Evolutionary conservation across 2,329 filamentous ascomycete genomes (phyloP), one percentile per base, ranked within the genome.

Genomic region (Talaromyces funiculosus): DNA sequence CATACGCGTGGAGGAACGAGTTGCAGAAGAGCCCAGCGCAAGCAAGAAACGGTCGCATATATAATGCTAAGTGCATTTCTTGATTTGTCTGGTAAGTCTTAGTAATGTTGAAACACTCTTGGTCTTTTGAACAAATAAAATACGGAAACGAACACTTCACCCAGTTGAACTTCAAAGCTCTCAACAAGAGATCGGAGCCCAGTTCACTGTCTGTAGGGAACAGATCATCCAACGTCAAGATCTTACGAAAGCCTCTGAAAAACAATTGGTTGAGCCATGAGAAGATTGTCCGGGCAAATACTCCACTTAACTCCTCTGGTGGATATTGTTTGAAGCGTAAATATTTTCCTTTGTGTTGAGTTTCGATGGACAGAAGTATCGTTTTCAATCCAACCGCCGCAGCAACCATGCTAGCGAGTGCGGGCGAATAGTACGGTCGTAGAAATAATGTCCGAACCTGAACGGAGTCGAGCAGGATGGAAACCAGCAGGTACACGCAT

Each of bases 201-300:
- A 81, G 62, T 58, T 77, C 67, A 59, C 78, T 77, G 61, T 82
- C 80, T 35, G 81, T 67, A 0, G 69, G 63, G 61, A 71, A 75
- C 4, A 81, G 68, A 57, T 81, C 77, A 8, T 77, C 72, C 0
- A 79, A 66, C 0, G 65, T 64, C 24, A 81, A 60, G 3, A 72
- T 65, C 5, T 73, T 76, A 3, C 69, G 71, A 69, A 76, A 81
- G 0, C 81, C 80, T 22, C 69, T 69, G 12, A 73, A 69, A 24
- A 84, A 75, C 4, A 83, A 66, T 2, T 72, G 70, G 38, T 76
- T 78, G 38, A 81, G 69, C 80, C 81, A 83, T 68, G 72, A 78
- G 64, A 82, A 82, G 24, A 79, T 64, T 1, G 69, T 72, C 12
- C 72, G 70, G 51, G 68, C 77, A 65, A 78, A 75, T n/a, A 79